Base-by-base conservation (phyloP, 2,329 filamentous ascomycete species). In the Colletotrichum sp. region DNA sequence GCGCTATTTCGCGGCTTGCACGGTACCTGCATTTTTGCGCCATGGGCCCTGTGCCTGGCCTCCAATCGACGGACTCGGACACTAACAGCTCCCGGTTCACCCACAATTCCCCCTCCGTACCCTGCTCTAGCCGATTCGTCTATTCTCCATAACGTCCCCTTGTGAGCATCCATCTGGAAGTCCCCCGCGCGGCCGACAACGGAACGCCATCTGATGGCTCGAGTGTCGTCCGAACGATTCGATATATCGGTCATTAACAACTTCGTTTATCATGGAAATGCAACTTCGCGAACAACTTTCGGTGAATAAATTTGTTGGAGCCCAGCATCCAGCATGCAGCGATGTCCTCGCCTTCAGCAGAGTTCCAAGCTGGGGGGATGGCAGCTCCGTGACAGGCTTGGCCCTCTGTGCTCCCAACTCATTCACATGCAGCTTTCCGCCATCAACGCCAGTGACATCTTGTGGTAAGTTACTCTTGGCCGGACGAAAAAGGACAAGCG, bases 11-110 rank as follows among this genome's bases (percentile, higher is more conserved):
- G 30, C 71, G 59, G 63, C 64, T 65, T 65, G 63, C 74, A 71
- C 52, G 57, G 74, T 76, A 71, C 74, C 74, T 76, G 71, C 71
- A 75, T 76, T 39, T 52, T 61, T 48, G 63, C 57, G 73, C 69
- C 39, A 44, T 55, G 25, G 64, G 30, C 64, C 64, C 30, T 75
- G 63, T 52, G 48, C 59, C 64, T 60, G 65, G 36, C 44, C 44
- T 73, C 64, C 59, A 69, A 52, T 69, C 39, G 57, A 73, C 64
- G 64, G 70, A 30, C 70, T 65, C 59, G 48, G 57, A 74, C 73
- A 72, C 70, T 74, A 69, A 68, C 57, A 74, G 22, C 19, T 28
- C 22, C 68, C 68, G 65, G 44, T 61, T 71, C 27, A 28, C 28
- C 28, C 27, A 66, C 19, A 68, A 34, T 66, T 32, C 59, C 48